Base-by-base conservation (phyloP, 2,329 filamentous ascomycete genomes). In the Ceratocystis alfenasii region DNA sequence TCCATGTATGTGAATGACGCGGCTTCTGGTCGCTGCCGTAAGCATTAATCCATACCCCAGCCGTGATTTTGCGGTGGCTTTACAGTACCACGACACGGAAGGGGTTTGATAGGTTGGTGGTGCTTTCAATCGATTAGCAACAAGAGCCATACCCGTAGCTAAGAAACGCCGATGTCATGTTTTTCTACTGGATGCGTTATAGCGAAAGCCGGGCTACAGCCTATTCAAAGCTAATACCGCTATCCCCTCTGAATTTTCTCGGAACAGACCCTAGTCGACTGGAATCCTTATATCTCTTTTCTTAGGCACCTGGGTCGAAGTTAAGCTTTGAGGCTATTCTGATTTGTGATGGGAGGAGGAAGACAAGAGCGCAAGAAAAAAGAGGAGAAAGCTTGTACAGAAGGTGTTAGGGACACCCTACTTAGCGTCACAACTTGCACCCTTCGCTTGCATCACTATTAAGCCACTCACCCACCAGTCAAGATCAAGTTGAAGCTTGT, bases 271-370 rank as follows among this genome's bases (percentile, higher is more conserved):
- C 28, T 36, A 33, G 53, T 59, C 53, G 5, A 15, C 53, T 30
- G 28, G 53, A 36, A 53, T 53, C 48, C 48, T 53, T 25, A 28
- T 25, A 25, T 15, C 22, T 53, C 3, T 25, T 53, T 25, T 25
- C 6, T 17, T 28, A 33, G 53, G 53, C 48, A 30, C 22, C 12
- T 17, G 17, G n/a, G 55, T 33, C 15, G 55, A 59, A 36, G 55
- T 41, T 36, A 59, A 59, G 55, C 55, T 59, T 59, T 59, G 55
- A 59, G 55, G 55, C 55, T 59, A 53, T 53, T 53, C 0, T 53
- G 48, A 53, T 25, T 53, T 25, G 20, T 53, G 7, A 30, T 15
- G 12, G 15, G 53, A 30, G 30, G 22, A 28, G 33, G 55, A 59
- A 59, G 55, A 59, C 1, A 41, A 41, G 36, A 41, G 36, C 12